These are phyloP conservation scores for Berberis thunbergii DNA, from an alignment of 164 flowering plant species.

Conservation along the genomic window DNA sequence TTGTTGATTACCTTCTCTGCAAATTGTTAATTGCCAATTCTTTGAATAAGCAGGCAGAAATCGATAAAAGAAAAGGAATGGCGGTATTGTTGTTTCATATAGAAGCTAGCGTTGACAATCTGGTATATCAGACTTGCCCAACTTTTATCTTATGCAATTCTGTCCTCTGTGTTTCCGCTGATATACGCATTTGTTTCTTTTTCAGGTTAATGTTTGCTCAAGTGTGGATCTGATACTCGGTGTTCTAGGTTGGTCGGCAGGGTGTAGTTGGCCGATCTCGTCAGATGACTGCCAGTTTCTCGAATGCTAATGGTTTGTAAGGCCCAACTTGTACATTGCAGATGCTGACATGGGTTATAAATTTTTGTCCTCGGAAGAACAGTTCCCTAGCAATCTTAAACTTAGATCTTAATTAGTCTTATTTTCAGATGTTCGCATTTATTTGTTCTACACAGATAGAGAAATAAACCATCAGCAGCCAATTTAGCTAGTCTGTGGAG, in stretches of 20 bases:
- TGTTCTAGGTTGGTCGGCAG: slow-evolving; percentile 84
- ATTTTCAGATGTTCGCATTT: neutral
- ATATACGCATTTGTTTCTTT: slow-evolving; percentile 6
- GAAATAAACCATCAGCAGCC: slow-evolving; percentile 15
- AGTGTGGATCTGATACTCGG: slow-evolving; percentile 66
- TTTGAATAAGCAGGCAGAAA: slow-evolving; percentile 56
- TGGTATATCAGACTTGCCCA: slow-evolving; percentile 37
- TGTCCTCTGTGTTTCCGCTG: neutral
- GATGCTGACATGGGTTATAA: neutral
- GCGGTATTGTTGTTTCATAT: slow-evolving; percentile 80
- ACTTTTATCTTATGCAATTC: neutral
- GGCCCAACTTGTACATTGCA: neutral
- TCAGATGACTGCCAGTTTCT: slow-evolving; percentile 23
- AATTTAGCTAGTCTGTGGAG: slow-evolving; percentile 22
- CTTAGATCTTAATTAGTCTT: neutral
- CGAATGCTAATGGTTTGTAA: slow-evolving; percentile 37
- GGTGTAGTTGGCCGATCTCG: slow-evolving; percentile 85
- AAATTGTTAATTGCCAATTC: neutral
- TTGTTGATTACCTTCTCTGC: neutral
- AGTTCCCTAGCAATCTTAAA: neutral
- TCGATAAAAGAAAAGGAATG: slow-evolving; percentile 67
- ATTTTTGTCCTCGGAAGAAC: slow-evolving; percentile 6
- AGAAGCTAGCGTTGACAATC: slow-evolving; percentile 59
- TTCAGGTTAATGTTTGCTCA: slow-evolving; percentile 64
- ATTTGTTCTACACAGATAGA: slow-evolving; percentile 10